A percentile compares a stretch with the other conserved stretches of the same genome.
Conservation (phyloP, 179 eudicot species). For the Silene noctiflora region DNA sequence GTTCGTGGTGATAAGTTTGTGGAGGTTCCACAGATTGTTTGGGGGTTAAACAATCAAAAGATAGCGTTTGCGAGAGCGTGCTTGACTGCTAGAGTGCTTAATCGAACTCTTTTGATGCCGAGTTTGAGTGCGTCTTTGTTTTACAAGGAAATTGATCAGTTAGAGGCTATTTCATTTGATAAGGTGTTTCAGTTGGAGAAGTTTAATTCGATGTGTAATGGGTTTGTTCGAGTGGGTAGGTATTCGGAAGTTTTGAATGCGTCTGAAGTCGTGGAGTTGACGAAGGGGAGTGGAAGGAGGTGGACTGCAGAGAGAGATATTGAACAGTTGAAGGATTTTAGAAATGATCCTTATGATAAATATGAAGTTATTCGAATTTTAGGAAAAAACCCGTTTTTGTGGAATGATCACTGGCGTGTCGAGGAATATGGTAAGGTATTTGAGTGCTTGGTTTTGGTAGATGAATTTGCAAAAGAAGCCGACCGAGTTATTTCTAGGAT, state of each 20-base stretch:
- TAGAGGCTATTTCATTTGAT: constrained; percentile 69
- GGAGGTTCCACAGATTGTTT: constrained; percentile 89
- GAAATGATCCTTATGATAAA: constrained; percentile 39
- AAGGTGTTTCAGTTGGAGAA: constrained; percentile 61
- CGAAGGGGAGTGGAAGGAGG: constrained; percentile 86
- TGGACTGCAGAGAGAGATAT: constrained; percentile 81
- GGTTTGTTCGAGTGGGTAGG: constrained; percentile 64
- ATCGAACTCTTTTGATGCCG: constrained; percentile 83
- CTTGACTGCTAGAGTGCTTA: constrained; percentile 76
- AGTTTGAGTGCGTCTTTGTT: constrained; percentile 87
- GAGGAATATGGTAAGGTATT: constrained; percentile 77
- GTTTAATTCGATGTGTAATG: constrained; percentile 67
- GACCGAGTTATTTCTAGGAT: constrained; percentile 67
- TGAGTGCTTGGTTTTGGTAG: constrained; percentile 77
- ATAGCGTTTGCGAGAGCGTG: constrained; percentile 94
- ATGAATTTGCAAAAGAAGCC: constrained; percentile 65
- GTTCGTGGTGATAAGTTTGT: constrained; percentile 45
- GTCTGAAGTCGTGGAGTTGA: constrained; percentile 49
- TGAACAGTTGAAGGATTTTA: constrained; percentile 59
- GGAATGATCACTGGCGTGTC: constrained; percentile 97
- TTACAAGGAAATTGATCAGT: constrained; percentile 76
- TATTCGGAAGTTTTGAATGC: constrained; percentile 51
- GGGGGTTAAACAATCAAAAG: constrained; percentile 97
- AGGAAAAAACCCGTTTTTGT: constrained; percentile 88
- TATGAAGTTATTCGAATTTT: constrained; percentile 52